phyloP scores from a whole-genome alignment of 1,284 basidiomycete species.

The Apiotrichum mycotoxinovorans region DNA sequence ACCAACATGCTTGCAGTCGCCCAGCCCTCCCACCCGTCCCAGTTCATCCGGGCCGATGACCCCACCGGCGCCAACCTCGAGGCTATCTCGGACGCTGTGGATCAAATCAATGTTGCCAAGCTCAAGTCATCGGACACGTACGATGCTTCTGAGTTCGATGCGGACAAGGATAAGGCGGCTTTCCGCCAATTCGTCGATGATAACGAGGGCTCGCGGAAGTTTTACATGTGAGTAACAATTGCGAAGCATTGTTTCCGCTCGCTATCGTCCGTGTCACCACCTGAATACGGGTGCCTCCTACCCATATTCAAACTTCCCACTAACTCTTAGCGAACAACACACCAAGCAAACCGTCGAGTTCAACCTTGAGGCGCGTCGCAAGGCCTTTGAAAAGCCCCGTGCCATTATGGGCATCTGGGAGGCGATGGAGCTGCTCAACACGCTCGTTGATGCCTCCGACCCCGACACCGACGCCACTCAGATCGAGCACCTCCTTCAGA shows the following conservation, averaged over 20 bases:
- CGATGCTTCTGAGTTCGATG: conserved; percentile 67
- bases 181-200: conserved; percentile 57
- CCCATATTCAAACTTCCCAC: no score
- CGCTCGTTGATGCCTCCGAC: conserved; percentile 77
- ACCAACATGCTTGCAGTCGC: no score
- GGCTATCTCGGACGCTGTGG: conserved; percentile 65
- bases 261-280: no score
- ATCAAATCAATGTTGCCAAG: conserved; percentile 55
- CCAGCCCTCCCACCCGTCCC: no score
- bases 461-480: conserved; percentile 61
- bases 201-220: conserved; percentile 78
- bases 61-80: conserved; percentile 55
- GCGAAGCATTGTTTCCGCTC: background rate
- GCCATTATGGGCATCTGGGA: conserved; percentile 65
- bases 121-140: conserved; percentile 48
- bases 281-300: no score
- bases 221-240: conserved; percentile 57
- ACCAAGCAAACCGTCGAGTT: conserved; percentile 82
- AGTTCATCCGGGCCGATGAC: no score
- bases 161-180: conserved; percentile 65
- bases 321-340: conserved; percentile 68
- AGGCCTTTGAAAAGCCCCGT: conserved; percentile 30
- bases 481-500: conserved; percentile 86
- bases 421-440: conserved; percentile 85
- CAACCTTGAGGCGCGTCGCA: conserved; percentile 64